Base-by-base conservation (phyloP, 1,139 yeast species). In the Debaryomycetaceae sp. region DNA sequence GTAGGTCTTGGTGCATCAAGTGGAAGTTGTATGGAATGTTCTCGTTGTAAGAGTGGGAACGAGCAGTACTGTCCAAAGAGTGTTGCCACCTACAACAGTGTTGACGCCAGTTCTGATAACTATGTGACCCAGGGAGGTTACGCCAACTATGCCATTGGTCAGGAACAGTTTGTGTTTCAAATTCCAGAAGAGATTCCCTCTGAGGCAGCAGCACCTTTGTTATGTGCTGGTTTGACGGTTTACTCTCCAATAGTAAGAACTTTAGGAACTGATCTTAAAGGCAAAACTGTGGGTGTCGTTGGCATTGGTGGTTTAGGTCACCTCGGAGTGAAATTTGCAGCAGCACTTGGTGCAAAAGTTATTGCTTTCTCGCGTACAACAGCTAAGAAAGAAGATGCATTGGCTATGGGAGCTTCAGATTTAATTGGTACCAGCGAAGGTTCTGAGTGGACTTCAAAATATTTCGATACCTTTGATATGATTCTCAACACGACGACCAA, bases 191-290 rank as follows among this genome's bases (percentile, higher is more conserved):
- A 47, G 28, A 55, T 79, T 45, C 62, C 63, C 17, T 59, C 70
- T 32, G 69, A 64, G 41, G 61, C 63, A 41, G 83, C 75, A 31
- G 84, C 83, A n/a, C 85, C 85, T 16, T 63, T 80, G 56, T 61
- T 81, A 60, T 81, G 86, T 61, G 85, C 81, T 32, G 86, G 86
- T 42, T 64, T 79, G 51, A 80, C 86, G 16, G 78, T 73, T 5
- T 79, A 62, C 61, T 67, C 79, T n/a, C 86, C 86, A 30, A 55
- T 80, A 44, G 62, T 59, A 39, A 57, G 69, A 53, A 56, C 60
- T 44, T 50, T 62, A 26, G 57, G 58, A 51, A 28, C 36, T 8
- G 49, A 57, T 41, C 56, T 52, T 31, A 53, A 56, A 19, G 61
- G 53, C 33, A 56, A 56, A 28, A 58, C 58, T 42, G 70, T 70